Conservation (phyloP, 305 asterid genomes). For the Lippia alba region DNA sequence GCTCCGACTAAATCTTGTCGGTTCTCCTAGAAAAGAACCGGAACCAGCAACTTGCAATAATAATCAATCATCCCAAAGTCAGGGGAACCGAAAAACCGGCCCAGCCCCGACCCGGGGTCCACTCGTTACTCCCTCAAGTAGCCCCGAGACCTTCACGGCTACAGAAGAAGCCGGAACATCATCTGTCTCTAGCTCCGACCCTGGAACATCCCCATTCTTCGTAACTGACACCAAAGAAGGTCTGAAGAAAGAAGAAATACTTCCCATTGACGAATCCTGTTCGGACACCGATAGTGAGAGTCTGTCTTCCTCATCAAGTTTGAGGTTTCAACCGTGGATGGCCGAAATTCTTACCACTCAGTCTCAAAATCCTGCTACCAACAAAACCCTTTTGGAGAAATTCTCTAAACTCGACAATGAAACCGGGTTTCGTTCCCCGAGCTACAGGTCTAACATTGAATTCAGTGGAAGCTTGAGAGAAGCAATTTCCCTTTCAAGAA, state of each 20-base stretch:
- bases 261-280: slow-evolving; percentile 57
- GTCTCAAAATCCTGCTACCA: slow-evolving; percentile 47
- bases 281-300: slow-evolving; percentile 84
- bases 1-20: slow-evolving; percentile 87
- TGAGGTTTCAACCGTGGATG: slow-evolving; percentile 94
- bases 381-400: slow-evolving; percentile 62
- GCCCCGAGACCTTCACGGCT: slow-evolving; percentile 93
- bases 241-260: slow-evolving; percentile 56
- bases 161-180: slow-evolving; percentile 95
- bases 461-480: slow-evolving; percentile 83
- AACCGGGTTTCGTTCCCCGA: slow-evolving; percentile 60
- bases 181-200: slow-evolving; percentile 97
- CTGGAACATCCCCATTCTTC: slow-evolving; percentile 88
- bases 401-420: slow-evolving; percentile 72
- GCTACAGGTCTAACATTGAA: slow-evolving; percentile 63
- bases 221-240: slow-evolving; percentile 43
- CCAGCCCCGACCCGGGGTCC: slow-evolving; percentile 68
- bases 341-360: slow-evolving; percentile 59
- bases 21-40: slow-evolving; percentile 67
- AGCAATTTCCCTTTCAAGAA: slow-evolving; percentile 69
- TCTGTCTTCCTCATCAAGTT: slow-evolving; percentile 82
- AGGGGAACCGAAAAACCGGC: slow-evolving; percentile 47
- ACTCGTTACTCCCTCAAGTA: slow-evolving; percentile 89
- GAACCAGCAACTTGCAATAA: slow-evolving; percentile 47
- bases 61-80: slow-evolving; percentile 41